These are phyloP conservation scores for Aspergillus hancockii DNA, from an alignment of 495 filamentous ascomycete genomes.

Conservation along the genomic window DNA sequence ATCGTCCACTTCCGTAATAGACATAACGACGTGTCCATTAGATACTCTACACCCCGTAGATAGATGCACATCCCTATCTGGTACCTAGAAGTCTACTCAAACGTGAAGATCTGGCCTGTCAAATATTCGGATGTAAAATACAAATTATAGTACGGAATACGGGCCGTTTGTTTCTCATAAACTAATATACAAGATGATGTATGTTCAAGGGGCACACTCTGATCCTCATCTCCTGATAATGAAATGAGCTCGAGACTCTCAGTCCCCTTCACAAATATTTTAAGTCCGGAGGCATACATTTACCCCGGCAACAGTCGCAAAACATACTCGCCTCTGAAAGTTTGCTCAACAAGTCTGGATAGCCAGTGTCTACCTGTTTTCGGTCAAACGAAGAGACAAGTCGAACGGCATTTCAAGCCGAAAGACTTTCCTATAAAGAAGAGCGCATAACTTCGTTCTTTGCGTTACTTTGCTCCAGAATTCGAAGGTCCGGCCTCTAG, in stretches of 20 bases:
- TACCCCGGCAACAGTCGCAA: not conserved
- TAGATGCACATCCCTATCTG: not conserved
- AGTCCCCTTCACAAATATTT: not conserved
- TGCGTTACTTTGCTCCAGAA: slow-evolving; percentile 6
- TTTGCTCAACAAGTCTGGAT: not conserved
- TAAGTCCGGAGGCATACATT: not conserved
- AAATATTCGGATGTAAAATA: not conserved
- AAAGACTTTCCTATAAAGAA: not conserved
- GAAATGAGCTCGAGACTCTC: not conserved
- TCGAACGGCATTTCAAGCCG: not conserved
- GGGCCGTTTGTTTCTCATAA: not conserved
- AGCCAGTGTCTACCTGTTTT: not conserved
- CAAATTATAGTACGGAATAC: not conserved
- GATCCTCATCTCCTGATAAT: not conserved
- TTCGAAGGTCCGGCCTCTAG: slow-evolving; percentile 31
- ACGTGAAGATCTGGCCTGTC: not conserved
- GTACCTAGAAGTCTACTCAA: not conserved
- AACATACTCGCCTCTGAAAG: not conserved
- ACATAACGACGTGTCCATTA: not conserved
- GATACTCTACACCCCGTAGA: not conserved
- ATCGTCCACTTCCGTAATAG: not conserved
- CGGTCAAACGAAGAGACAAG: not conserved
- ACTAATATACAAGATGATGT: slow-evolving; percentile 1
- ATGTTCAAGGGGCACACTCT: not conserved
- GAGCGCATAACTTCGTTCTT: not conserved